These are phyloP conservation scores for Acanthamoeba divionensis DNA, from an alignment of 208 protist genomes.

Conservation along the genomic window DNA sequence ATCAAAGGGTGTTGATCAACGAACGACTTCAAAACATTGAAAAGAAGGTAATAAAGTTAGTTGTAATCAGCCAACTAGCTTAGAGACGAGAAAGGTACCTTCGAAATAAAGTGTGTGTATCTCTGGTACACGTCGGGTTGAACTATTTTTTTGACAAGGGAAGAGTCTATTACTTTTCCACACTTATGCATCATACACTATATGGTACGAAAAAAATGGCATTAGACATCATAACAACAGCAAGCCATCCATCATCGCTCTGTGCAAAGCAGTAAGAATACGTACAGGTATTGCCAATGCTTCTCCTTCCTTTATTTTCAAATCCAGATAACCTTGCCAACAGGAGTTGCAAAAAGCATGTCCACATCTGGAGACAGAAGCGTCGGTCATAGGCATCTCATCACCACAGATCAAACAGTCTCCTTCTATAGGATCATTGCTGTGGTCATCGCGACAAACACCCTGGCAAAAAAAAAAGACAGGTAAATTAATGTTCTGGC, in stretches of 20 bases:
- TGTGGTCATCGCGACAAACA: background rate
- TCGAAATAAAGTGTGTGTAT: constrained; percentile 25
- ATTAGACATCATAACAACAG: no score
- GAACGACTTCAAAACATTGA: no score
- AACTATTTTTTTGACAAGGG: background rate
- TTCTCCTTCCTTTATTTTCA: constrained; percentile 29
- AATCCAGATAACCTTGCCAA: constrained; percentile 29
- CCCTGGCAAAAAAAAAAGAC: background rate
- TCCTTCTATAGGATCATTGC: background rate
- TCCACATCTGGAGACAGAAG: background rate
- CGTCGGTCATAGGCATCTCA: background rate
- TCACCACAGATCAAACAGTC: constrained; percentile 20
- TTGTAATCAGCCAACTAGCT: no score
- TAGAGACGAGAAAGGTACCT: no score
- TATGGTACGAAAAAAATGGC: no score
- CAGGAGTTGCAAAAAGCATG: constrained; percentile 28
- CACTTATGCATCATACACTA: constrained; percentile 48
- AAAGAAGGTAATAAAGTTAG: no score
- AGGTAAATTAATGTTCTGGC: no score
- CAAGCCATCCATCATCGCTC: no score
- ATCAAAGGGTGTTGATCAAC: constrained; percentile 21
- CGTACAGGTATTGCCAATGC: background rate
- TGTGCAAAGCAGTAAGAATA: no score
- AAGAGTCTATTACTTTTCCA: background rate
- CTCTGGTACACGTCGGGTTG: background rate